These are phyloP conservation scores for Schwanniomyces polymorphus DNA, from an alignment of 805 yeast species.

Conservation along the genomic window DNA sequence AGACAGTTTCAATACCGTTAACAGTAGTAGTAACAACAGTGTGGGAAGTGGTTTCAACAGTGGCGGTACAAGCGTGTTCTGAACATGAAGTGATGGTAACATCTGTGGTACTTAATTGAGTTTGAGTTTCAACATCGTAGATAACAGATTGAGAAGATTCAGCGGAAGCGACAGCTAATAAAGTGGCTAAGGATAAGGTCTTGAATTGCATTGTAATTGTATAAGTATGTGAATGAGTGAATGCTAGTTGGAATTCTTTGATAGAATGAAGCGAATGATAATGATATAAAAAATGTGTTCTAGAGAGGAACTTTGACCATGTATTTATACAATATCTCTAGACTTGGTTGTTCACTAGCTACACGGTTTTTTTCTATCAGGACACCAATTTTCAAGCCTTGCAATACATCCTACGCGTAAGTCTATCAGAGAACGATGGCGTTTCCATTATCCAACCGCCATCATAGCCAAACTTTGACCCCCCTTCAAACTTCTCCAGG, in stretches of 20 bases:
- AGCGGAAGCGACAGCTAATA: constrained; percentile 22
- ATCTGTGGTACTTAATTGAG: constrained; percentile 26
- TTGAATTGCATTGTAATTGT: constrained; percentile 20
- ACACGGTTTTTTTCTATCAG: background rate
- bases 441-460: background rate
- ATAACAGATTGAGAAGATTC: constrained; percentile 18
- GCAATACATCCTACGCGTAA: background rate
- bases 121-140: constrained; percentile 21
- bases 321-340: background rate
- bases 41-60: constrained; percentile 12
- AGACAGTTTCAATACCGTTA: constrained; percentile 29
- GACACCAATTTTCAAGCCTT: background rate
- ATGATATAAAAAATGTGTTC: background rate
- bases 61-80: constrained; percentile 22
- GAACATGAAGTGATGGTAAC: constrained; percentile 42
- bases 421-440: background rate
- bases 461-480: background rate
- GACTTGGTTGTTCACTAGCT: background rate
- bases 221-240: constrained; percentile 2
- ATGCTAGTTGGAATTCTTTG: constrained; percentile 5
- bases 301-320: background rate
- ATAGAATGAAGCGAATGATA: background rate
- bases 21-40: constrained; percentile 32
- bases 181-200: constrained; percentile 21
- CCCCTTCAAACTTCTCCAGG: background rate